A percentile compares a stretch with the other conserved stretches of the same genome.
Conservation (phyloP, 495 filamentous ascomycete genomes). For the Penicillium argentinense region DNA sequence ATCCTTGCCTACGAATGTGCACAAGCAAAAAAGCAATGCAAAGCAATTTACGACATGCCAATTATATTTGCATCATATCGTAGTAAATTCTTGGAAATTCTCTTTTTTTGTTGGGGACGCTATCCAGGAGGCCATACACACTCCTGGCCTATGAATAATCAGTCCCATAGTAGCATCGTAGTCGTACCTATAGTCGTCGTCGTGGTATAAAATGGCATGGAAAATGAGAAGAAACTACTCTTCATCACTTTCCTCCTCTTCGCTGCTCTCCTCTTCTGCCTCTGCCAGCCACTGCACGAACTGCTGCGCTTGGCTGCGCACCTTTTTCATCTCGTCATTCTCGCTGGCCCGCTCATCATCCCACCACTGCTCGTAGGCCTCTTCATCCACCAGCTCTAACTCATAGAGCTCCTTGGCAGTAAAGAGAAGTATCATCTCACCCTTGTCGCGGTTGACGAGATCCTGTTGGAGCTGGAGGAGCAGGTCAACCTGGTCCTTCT, state of each 20-base stretch:
- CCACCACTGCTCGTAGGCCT: conserved; percentile 90
- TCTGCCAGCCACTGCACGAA: conserved; percentile 86
- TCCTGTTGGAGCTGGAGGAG: conserved; percentile 80
- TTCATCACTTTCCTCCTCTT: conserved; percentile 52
- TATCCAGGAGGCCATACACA: too few species aligned
- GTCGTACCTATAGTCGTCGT: too few species aligned
- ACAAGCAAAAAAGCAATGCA: too few species aligned
- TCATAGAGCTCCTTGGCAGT: conserved; percentile 79
- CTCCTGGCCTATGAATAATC: too few species aligned
- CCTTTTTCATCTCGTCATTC: conserved; percentile 63
- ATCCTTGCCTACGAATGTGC: too few species aligned
- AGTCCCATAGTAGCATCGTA: too few species aligned
- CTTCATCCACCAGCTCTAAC: conserved; percentile 83
- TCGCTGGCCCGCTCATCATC: conserved; percentile 61
- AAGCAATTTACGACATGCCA: too few species aligned
- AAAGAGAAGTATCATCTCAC: conserved; percentile 69
- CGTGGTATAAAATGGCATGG: background rate
- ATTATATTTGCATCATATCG: too few species aligned
- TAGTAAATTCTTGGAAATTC: too few species aligned
- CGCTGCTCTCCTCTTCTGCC: conserved; percentile 75
- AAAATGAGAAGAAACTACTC: conserved; percentile 22
- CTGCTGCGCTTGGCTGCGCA: conserved; percentile 69
- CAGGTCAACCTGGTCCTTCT: conserved; percentile 80
- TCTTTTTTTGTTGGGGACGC: too few species aligned
- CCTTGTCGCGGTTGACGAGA: conserved; percentile 56